Evolutionary conservation across 352 stramenopile genomes (phyloP).

Genomic region (Pythium biforme): DNA sequence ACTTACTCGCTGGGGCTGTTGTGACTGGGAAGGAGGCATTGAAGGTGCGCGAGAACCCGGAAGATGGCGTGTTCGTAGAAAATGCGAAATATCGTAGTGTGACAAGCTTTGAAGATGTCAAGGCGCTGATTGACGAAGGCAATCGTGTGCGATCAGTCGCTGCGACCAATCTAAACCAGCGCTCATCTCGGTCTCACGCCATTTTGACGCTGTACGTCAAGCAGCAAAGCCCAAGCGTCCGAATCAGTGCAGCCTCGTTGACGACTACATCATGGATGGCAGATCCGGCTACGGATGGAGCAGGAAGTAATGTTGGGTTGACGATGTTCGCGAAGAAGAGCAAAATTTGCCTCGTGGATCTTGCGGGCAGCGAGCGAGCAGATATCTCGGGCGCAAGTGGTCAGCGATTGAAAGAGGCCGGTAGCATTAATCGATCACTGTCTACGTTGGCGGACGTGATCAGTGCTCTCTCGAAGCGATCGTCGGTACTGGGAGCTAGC

Average conservation of each 20-base stretch:
- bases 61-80: constrained; percentile 68
- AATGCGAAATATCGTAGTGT: constrained; percentile 47
- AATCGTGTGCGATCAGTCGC: constrained; percentile 56
- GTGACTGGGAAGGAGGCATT: constrained; percentile 45
- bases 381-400: constrained; percentile 51
- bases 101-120: constrained; percentile 49
- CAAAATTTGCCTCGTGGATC: constrained; percentile 74
- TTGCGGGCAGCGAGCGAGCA: constrained; percentile 63
- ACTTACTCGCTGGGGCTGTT: constrained; percentile 37
- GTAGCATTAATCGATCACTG: constrained; percentile 83
- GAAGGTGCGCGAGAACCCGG: constrained; percentile 71
- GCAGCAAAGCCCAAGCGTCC: constrained; percentile 24
- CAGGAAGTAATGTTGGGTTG: neutral
- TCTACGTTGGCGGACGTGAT: constrained; percentile 86
- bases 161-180: constrained; percentile 42
- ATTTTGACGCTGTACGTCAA: constrained; percentile 64
- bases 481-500: constrained; percentile 1
- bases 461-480: constrained; percentile 53
- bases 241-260: constrained; percentile 16
- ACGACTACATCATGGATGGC: constrained; percentile 19
- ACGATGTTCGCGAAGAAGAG: constrained; percentile 39
- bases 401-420: constrained; percentile 60
- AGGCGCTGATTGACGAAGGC: constrained; percentile 59
- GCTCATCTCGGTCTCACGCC: constrained; percentile 60
- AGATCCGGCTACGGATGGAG: neutral